Base-by-base conservation (phyloP, 768 basidiomycete genomes). In the Calocera viscosa region DNA sequence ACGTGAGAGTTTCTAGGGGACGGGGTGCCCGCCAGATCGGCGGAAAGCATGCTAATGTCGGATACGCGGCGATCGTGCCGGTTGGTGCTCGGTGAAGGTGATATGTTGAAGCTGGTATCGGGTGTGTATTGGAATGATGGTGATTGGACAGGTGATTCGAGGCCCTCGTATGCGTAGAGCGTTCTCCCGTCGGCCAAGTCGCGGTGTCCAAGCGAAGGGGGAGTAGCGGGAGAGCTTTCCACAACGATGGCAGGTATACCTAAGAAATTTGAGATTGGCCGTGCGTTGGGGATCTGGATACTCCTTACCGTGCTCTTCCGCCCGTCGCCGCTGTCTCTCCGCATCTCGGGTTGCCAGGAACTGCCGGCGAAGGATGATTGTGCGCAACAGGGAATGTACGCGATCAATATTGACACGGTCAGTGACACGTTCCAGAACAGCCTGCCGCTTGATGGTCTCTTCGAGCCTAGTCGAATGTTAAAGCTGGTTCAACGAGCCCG, bases 401-500 rank as follows among this genome's bases (percentile, higher is more conserved):
- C 86, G 84, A 75, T 95, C 94, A 49, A 94, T 76, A 72, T 91
- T 89, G 41, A 94, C 88, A 10, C 91, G 81, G 72, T 91, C 91
- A 0, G 84, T 85, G 10, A 97, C 91, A 14, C 90, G 79, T 69
- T 86, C 85, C 72, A 86, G 91, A 34, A 83, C 90, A 69, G 86
- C 86, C 14, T 86, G 86, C 65, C 93, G 79, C 22, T 80, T 79
- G 14, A 92, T 84, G 1, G 93, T 81, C 67, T 96, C 94, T 68
- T 91, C 87, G 66, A 95, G 74, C 35, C 94, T 96, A 69, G 1
- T 60, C 64, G 2, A 38, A 11, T 38, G 30, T 11, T 5, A 26
- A 40, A 41, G 32, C 22, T 35, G 2, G 49, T 22, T 0, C 19
- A 1, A 5, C 2, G 28, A 24, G 1, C 3, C 2, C 17, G 34